Evolutionary conservation across 768 basidiomycete species (phyloP).

Genomic region (Tylopilus sp.): DNA sequence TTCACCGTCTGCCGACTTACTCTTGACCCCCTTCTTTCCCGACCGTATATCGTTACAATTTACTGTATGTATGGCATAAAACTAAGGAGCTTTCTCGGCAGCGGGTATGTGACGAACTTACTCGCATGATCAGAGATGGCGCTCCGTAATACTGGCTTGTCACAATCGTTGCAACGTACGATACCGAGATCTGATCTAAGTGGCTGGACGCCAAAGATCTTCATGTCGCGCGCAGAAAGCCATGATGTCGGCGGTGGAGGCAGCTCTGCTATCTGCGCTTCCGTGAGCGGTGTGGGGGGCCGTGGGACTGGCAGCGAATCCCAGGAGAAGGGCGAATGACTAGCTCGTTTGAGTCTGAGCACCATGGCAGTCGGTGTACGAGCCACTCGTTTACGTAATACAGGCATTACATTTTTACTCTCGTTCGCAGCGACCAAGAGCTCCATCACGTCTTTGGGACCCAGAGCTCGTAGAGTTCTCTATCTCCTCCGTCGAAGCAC

Average conservation of each 20-base stretch:
- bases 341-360: constrained; percentile 42
- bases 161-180: constrained; percentile 77
- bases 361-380: constrained; percentile 26
- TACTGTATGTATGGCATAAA: constrained; percentile 35
- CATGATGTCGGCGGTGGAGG: constrained; percentile 80
- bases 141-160: constrained; percentile 75
- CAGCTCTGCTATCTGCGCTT: constrained; percentile 39
- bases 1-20: constrained; percentile 48
- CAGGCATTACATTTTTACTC: no score
- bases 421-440: no score
- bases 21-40: constrained; percentile 54
- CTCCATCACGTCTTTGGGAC: constrained; percentile 40
- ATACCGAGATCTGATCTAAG: constrained; percentile 63
- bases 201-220: constrained; percentile 77
- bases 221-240: constrained; percentile 85
- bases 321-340: constrained; percentile 62
- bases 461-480: constrained; percentile 78
- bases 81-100: not conserved
- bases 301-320: constrained; percentile 38
- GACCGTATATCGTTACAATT: constrained; percentile 60
- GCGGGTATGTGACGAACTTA: constrained; percentile 35
- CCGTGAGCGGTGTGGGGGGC: constrained; percentile 29
- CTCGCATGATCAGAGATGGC: constrained; percentile 74
- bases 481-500: constrained; percentile 73
- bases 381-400: constrained; percentile 20